phyloP scores from a whole-genome alignment of 495 filamentous ascomycete genomes.

The Talaromyces nanjingensis region DNA sequence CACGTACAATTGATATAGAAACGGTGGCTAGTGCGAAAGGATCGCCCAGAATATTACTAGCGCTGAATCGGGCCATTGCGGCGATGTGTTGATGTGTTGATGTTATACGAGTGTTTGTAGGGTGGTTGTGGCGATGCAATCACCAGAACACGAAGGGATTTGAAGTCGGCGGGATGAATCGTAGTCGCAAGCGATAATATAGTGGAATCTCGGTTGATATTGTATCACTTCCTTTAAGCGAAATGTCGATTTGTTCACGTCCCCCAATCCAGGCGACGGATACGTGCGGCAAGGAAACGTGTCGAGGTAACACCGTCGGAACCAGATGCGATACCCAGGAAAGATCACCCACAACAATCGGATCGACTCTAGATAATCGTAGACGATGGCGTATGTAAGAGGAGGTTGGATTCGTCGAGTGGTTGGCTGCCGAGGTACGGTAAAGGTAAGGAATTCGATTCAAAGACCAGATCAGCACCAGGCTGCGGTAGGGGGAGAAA shows the following conservation, averaged over 20 bases:
- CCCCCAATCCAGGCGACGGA: not conserved
- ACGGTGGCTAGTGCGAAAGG: constrained; percentile 93
- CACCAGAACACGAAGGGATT: not conserved
- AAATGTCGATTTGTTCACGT: not conserved
- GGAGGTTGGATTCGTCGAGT: not conserved
- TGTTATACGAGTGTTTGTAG: not conserved
- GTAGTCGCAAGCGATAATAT: not conserved
- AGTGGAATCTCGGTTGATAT: not conserved
- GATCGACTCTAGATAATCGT: not conserved
- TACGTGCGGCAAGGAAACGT: constrained; percentile 1
- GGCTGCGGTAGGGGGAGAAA: constrained; percentile 26
- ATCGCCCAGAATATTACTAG: constrained; percentile 89
- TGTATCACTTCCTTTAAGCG: not conserved
- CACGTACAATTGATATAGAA: constrained; percentile 80
- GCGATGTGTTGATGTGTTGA: constrained; percentile 7
- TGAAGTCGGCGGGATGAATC: not conserved
- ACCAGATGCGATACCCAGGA: not conserved
- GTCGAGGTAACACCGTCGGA: not conserved
- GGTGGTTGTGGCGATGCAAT: not conserved
- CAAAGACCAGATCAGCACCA: constrained; percentile 26
- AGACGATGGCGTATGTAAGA: not conserved
- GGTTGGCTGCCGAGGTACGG: constrained; percentile 7
- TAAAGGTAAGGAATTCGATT: constrained; percentile 11
- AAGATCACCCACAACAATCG: not conserved
- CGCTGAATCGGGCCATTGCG: constrained; percentile 53